A percentile compares a stretch with the other conserved stretches of the same genome.
Conservation (phyloP, 192 early-diverging fungal species). For the Umbelopsis ramanniana region DNA sequence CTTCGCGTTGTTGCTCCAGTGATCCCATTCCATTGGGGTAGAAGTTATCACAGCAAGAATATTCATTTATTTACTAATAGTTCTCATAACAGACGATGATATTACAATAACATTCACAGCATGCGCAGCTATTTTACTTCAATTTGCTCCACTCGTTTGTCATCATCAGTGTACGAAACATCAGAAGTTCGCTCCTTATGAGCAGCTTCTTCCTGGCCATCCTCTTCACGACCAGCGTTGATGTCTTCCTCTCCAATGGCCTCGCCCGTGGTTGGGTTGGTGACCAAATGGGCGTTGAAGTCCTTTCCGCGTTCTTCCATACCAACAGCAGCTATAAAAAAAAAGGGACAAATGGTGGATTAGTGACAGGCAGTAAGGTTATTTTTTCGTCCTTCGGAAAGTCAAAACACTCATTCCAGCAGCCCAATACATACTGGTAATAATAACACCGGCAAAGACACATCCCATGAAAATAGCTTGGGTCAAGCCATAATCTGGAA, state of each 20-base stretch:
- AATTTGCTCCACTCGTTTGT: background rate
- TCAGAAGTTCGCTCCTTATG: background rate
- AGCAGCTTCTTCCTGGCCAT: background rate
- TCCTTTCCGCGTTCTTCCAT: slow-evolving; percentile 59
- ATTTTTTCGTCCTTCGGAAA: too few species aligned
- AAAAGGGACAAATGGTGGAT: background rate
- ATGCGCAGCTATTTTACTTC: background rate
- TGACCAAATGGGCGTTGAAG: slow-evolving; percentile 44
- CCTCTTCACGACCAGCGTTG: background rate
- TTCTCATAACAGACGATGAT: too few species aligned
- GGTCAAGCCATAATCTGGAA: slow-evolving; percentile 55
- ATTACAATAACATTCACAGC: too few species aligned
- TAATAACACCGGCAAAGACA: slow-evolving; percentile 30
- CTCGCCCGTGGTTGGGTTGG: slow-evolving; percentile 17
- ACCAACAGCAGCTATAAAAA: slow-evolving; percentile 50
- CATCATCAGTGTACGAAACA: background rate
- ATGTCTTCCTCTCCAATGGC: slow-evolving; percentile 10
- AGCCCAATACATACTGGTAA: slow-evolving; percentile 17
- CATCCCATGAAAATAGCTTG: slow-evolving; percentile 66
- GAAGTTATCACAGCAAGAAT: too few species aligned
- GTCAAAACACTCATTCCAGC: too few species aligned
- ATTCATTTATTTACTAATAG: too few species aligned
- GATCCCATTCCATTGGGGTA: too few species aligned
- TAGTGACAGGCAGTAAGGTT: background rate
- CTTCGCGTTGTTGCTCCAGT: too few species aligned